Evolutionary conservation across 2,329 filamentous ascomycete species (phyloP).

Genomic region (Epichloe gansuensis): DNA sequence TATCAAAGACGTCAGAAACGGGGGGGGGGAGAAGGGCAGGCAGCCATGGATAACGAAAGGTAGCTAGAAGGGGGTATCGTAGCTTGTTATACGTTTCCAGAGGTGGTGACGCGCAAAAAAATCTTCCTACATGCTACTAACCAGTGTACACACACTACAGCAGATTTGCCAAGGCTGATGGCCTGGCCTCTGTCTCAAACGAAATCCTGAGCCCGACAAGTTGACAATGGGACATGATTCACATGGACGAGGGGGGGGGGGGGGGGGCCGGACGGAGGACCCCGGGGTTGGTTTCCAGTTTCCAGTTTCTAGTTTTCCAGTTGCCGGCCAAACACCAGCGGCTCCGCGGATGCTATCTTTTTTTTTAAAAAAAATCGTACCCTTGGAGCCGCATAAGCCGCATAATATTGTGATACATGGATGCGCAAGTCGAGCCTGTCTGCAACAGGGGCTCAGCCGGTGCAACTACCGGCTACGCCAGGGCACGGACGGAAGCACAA

Average conservation of each 20-base stretch:
- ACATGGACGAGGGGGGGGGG: too few relatives aligned
- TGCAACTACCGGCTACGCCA: too few relatives aligned
- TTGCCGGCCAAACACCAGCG: neutral
- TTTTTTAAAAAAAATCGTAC: neutral
- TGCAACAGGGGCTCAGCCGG: too few relatives aligned
- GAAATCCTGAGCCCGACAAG: neutral
- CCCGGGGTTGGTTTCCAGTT: too few relatives aligned
- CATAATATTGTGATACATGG: too few relatives aligned
- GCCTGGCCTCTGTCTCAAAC: neutral
- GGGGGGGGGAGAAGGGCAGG: too few relatives aligned
- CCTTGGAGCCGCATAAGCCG: too few relatives aligned
- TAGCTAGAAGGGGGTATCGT: neutral
- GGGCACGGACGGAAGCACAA: too few relatives aligned
- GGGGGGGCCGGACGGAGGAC: too few relatives aligned
- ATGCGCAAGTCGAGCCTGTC: too few relatives aligned
- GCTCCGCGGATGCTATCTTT: neutral
- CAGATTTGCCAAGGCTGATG: conserved; percentile 2
- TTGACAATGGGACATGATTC: neutral
- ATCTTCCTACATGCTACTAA: neutral
- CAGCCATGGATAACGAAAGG: neutral
- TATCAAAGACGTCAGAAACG: neutral
- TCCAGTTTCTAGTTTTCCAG: too few relatives aligned
- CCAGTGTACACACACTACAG: neutral
- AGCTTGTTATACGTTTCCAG: neutral
- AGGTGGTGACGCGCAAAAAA: neutral